phyloP scores from a whole-genome alignment of 2,329 filamentous ascomycete genomes.

The Fusarium lyarnte region DNA sequence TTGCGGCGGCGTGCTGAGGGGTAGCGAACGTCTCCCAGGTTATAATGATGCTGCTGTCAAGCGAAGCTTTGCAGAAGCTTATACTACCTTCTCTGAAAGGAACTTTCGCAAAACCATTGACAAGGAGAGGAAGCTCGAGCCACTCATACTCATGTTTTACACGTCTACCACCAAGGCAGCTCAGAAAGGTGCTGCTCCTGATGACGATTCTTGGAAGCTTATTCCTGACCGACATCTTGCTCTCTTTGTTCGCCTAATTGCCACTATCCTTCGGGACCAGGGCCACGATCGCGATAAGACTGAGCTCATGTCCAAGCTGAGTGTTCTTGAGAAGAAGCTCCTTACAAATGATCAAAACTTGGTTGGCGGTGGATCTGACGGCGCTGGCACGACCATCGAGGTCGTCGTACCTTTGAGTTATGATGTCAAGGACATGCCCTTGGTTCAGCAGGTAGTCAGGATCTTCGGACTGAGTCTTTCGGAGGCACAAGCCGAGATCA shows the following conservation, averaged over 20 bases:
- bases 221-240: constrained; percentile 95
- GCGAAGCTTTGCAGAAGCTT: constrained; percentile 91
- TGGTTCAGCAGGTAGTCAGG: constrained; percentile 86
- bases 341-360: constrained; percentile 94
- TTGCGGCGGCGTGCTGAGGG: constrained; percentile 81
- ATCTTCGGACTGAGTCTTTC: constrained; percentile 85
- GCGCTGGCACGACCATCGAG: constrained; percentile 70
- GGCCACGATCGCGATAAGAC: constrained; percentile 87
- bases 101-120: constrained; percentile 91
- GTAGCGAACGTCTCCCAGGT: constrained; percentile 84
- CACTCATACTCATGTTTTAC: constrained; percentile 94
- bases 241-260: constrained; percentile 89
- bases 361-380: constrained; percentile 47
- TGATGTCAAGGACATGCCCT: constrained; percentile 95
- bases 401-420: constrained; percentile 85
- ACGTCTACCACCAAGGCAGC: constrained; percentile 89
- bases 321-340: constrained; percentile 90
- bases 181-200: constrained; percentile 76
- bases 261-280: constrained; percentile 80
- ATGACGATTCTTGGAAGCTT: constrained; percentile 89
- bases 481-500: constrained; percentile 87
- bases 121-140: constrained; percentile 92
- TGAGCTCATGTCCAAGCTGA: constrained; percentile 81
- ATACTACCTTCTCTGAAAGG: constrained; percentile 90
- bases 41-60: constrained; percentile 93